Percentiles rank a stretch among this genome's conserved stretches.
Conservation (phyloP, 371 early-diverging fungal genomes). For the Syncephalis plumigaleata region DNA sequence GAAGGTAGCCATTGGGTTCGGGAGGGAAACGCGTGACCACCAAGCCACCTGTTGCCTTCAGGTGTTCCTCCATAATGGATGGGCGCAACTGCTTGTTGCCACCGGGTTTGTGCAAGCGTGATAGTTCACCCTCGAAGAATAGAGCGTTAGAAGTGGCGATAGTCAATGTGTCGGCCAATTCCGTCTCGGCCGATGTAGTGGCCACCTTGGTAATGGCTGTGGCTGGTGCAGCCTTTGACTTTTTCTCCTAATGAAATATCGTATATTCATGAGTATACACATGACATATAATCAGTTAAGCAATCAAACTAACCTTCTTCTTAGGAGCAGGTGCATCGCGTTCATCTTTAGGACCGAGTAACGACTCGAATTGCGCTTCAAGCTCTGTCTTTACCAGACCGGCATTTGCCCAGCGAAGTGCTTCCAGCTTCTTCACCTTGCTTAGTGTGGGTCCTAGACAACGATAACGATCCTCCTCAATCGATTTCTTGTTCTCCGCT, state of each 20-base stretch:
- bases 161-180: background rate
- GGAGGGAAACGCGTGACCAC: conserved; percentile 99
- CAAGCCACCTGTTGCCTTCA: conserved; percentile 85
- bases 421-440: conserved; percentile 38
- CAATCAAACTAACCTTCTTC: conserved; percentile 18
- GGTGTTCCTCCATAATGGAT: conserved; percentile 80
- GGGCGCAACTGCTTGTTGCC: conserved; percentile 95
- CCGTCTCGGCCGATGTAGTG: background rate
- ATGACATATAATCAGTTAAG: no score
- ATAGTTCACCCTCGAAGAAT: conserved; percentile 83
- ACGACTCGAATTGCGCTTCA: conserved; percentile 62
- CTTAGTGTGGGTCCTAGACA: conserved; percentile 59
- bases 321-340: conserved; percentile 64
- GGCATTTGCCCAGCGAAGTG: conserved; percentile 82
- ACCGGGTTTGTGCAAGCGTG: conserved; percentile 90
- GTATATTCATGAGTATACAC: no score
- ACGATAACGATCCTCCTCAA: conserved; percentile 70
- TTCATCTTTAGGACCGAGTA: conserved; percentile 91
- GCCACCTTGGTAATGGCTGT: conserved; percentile 3
- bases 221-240: conserved; percentile 8
- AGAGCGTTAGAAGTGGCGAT: conserved; percentile 15
- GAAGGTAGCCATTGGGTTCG: conserved; percentile 97
- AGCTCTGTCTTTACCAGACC: conserved; percentile 68
- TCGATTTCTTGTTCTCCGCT: conserved; percentile 40
- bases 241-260: conserved; percentile 14